These are phyloP conservation scores for Talaromyces sp. DNA, from an alignment of 2,329 filamentous ascomycete species.

Conservation along the genomic window DNA sequence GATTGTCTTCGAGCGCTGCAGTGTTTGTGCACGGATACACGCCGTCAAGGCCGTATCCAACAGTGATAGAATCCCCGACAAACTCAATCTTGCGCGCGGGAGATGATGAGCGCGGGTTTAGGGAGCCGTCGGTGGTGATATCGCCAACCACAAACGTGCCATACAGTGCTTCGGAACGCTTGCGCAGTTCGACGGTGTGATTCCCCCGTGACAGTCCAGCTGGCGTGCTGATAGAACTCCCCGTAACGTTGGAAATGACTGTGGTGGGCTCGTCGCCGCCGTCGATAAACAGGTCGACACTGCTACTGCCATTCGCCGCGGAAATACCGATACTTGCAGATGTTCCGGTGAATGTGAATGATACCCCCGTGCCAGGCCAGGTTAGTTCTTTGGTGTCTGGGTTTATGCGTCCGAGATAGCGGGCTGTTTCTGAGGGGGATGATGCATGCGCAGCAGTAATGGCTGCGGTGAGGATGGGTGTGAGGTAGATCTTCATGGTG, in stretches of 20 bases:
- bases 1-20: conserved; percentile 7
- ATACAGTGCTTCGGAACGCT: conserved; percentile 5
- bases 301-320: conserved; percentile 4
- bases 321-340: not conserved
- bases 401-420: conserved; percentile 6
- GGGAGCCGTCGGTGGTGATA: not conserved
- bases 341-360: not conserved
- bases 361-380: conserved; percentile 7
- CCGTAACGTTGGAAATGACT: conserved; percentile 3
- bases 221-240: not conserved
- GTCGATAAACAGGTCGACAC: conserved; percentile 3
- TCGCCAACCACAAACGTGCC: conserved; percentile 2
- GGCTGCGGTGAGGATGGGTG: not conserved
- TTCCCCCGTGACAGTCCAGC: not conserved
- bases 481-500: not conserved
- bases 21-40: conserved; percentile 4
- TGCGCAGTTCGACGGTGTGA: conserved; percentile 5
- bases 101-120: not conserved
- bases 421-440: not conserved
- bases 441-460: not conserved
- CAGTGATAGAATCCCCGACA: conserved; percentile 7
- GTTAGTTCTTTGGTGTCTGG: conserved; percentile 4
- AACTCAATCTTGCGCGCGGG: conserved; percentile 3
- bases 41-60: conserved; percentile 7
- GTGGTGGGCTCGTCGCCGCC: not conserved